Percentiles rank a stretch among this genome's conserved stretches.
phyloP scores from a whole-genome alignment of 2,329 filamentous ascomycete species.

The Cryphonectria carpinicola region DNA sequence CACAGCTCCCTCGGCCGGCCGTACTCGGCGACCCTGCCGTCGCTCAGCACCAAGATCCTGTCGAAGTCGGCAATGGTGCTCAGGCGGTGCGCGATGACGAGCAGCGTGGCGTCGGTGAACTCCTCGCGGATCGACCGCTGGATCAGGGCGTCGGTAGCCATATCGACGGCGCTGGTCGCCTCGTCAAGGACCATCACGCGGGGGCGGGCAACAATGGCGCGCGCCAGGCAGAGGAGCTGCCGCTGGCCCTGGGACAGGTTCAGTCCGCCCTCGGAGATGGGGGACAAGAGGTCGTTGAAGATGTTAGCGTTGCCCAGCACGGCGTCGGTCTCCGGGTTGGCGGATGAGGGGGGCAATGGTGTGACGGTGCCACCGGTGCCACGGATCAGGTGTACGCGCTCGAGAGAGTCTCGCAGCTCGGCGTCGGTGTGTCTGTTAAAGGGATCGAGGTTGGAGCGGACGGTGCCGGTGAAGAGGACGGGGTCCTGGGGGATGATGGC shows the following conservation, averaged over 20 bases:
- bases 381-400: constrained; percentile 66
- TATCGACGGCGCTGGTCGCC: constrained; percentile 78
- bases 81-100: constrained; percentile 77
- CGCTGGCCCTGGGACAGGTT: constrained; percentile 79
- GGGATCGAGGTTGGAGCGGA: constrained; percentile 77
- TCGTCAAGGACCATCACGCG: constrained; percentile 82
- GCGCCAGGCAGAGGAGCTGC: constrained; percentile 75
- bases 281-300: constrained; percentile 64
- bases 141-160: constrained; percentile 74
- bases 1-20: constrained; percentile 67
- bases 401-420: constrained; percentile 70
- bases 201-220: constrained; percentile 71
- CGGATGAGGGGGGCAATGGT: constrained; percentile 44
- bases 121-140: constrained; percentile 74
- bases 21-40: constrained; percentile 70
- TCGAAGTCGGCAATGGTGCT: constrained; percentile 81
- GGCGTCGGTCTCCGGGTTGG: constrained; percentile 38
- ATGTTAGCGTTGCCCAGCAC: constrained; percentile 63
- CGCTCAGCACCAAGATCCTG: constrained; percentile 71
- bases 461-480: constrained; percentile 78
- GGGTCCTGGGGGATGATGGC: constrained; percentile 83
- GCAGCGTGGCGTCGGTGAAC: constrained; percentile 68
- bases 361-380: constrained; percentile 44
- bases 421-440: constrained; percentile 71
- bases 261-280: constrained; percentile 71